Evolutionary conservation across 345 rosid species (phyloP), one percentile per base, ranked within the genome.

Genomic region (Physaria fendleri): DNA sequence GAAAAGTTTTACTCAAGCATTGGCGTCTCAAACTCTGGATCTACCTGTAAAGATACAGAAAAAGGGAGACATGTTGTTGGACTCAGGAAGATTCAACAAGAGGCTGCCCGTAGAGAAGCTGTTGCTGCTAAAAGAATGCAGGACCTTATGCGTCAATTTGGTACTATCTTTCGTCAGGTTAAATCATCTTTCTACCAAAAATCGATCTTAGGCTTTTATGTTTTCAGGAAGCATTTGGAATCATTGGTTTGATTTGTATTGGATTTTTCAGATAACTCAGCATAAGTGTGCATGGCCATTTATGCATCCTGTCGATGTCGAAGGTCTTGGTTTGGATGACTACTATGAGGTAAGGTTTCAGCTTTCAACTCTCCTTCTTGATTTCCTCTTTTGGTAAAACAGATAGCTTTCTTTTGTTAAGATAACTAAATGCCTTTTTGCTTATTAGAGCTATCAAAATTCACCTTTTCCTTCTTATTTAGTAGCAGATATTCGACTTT

Each of bases 271-370:
- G 99, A 69, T 89, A 47, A 87, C 91, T 4, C 91, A 80, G 79
- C 99, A 86, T 76, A 83, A 69, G 76, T 85, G 85, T 78, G 97
- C 94, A 11, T 76, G 81, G 85, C 99, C 97, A 2, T 93, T 93
- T 71, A 73, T 74, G 91, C 78, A 89, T 56, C 95, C 99, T 41
- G 99, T 93, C 28, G 87, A 92, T 72, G 98, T 84, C 27, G 77
- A 79, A 72, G 83, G 88, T 59, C 95, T 86, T 77, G 88, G 88
- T 59, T 76, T 92, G 65, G 59, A 84, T 73, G 98, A 88, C 74
- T 92, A 92, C 76, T 88, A 68, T 56, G 77, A 86, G 95, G 93
- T 80, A 75, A 68, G 1, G 14, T 24, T 59, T 50, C 47, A 32
- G 24, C 52, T 33, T 46, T 39, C 23, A 20, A 4, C 16, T 45